Percentiles rank a stretch among this genome's conserved stretches.
Conservation (phyloP, 345 rosid species). For the Populus tremula region DNA sequence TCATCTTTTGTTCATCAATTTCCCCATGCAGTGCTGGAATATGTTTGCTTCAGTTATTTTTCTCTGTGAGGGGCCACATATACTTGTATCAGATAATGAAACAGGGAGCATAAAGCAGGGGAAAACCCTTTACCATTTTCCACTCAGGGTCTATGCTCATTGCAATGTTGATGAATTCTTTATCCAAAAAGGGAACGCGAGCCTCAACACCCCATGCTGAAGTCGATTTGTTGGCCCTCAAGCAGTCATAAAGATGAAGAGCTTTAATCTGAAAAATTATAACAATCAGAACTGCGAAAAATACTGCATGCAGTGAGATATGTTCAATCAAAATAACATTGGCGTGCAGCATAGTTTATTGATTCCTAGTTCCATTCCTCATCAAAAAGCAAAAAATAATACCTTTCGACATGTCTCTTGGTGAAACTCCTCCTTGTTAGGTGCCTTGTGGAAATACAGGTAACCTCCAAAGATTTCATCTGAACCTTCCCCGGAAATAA, state of each 20-base stretch:
- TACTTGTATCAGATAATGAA: background rate
- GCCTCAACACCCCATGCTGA: conserved; percentile 95
- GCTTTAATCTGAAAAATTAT: conserved; percentile 60
- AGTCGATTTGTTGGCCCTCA: conserved; percentile 83
- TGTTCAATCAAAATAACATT: conserved; percentile 1
- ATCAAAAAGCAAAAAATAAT: background rate
- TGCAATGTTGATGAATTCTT: conserved; percentile 59
- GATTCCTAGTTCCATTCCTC: background rate
- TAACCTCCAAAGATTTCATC: conserved; percentile 91
- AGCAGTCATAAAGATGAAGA: conserved; percentile 84
- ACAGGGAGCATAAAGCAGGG: background rate
- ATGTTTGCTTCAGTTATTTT: background rate
- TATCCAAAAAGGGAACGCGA: conserved; percentile 84
- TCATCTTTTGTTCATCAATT: background rate
- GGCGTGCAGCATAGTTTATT: background rate
- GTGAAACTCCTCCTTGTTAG: conserved; percentile 72
- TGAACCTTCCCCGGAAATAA: conserved; percentile 85
- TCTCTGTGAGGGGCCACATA: background rate
- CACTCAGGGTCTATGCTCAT: conserved; percentile 85
- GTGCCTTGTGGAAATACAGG: conserved; percentile 82
- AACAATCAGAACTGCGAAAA: conserved; percentile 9
- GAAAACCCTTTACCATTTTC: conserved; percentile 61
- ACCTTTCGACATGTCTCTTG: conserved; percentile 85
- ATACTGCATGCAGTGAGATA: background rate
- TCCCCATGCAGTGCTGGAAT: background rate